Base-by-base conservation (phyloP, 768 basidiomycete genomes). In the Tricholoma hemisulphureum region DNA sequence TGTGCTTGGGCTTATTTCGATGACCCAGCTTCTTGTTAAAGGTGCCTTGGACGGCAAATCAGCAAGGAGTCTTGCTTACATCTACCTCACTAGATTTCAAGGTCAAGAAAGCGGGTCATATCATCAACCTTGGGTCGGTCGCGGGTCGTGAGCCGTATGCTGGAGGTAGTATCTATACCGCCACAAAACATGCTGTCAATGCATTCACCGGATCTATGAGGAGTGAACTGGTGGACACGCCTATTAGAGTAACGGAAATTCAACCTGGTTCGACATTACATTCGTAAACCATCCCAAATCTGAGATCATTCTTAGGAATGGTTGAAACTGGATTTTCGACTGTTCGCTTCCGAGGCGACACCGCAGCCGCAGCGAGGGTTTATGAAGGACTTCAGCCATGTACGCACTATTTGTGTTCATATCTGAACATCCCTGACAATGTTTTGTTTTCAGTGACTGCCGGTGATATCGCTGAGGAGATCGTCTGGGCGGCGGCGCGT, bases 111-210 rank as follows among this genome's bases (percentile, higher is more conserved):
- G 75, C 84, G 4, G 92, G 93, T 0, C 94, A 95, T 75, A 78
- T 99, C 64, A 98, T 99, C 76, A 96, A 97, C 72, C 77, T 99
- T 51, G 95, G 97, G 7, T 96, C 94, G 10, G 83, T 99, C 57
- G 95, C 97, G 11, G 95, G 91, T 50, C 76, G 81, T 8, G 94
- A 95, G 66, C 71, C 96, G 4, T 98, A 98, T 67, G 84, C 86
- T 11, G 95, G 95, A 26, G 97, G 95, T 7, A 82, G 88, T 61
- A 90, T 98, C 63, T 98, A 97, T 73, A 92, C 88, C 59, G 96
- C 96, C 4, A 95, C 95, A 13, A 94, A 94, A 66, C 81, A 84
- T 62, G 92, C 91, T 20, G 88, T 99, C 7, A 81, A 82, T 48
- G 91, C 95, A 2, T 98, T 98, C 77, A 90, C 86, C 21, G 86